Evolutionary conservation across 805 yeast genomes (phyloP).

Genomic region (Candida berthetii): DNA sequence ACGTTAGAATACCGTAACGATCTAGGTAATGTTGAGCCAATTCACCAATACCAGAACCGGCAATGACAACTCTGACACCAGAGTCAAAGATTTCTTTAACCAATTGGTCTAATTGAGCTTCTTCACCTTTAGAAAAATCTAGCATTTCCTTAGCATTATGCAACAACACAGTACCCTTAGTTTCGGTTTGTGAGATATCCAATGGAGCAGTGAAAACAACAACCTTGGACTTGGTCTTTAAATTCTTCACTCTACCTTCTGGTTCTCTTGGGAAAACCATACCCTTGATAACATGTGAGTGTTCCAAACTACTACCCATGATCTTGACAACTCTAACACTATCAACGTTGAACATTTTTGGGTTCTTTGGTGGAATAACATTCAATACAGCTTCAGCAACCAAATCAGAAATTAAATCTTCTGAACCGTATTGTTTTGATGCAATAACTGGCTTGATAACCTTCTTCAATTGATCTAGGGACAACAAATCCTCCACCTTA

Average conservation of each 20-base stretch:
- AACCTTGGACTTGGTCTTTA: conserved; percentile 64
- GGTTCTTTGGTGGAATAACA: conserved; percentile 65
- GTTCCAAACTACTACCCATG: conserved; percentile 80
- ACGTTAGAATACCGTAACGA: conserved; percentile 76
- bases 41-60: conserved; percentile 94
- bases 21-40: conserved; percentile 89
- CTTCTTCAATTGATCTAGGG: conserved; percentile 53
- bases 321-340: conserved; percentile 93
- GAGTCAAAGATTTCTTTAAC: conserved; percentile 77
- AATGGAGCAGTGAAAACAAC: conserved; percentile 92
- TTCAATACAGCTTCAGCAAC: conserved; percentile 81
- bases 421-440: conserved; percentile 90
- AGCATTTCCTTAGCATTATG: conserved; percentile 97
- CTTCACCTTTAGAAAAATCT: conserved; percentile 94
- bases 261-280: conserved; percentile 98
- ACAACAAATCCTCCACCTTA: conserved; percentile 49
- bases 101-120: conserved; percentile 81
- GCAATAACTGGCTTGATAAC: conserved; percentile 83
- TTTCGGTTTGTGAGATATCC: conserved; percentile 94
- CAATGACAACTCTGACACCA: conserved; percentile 83
- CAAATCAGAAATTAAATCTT: conserved; percentile 66
- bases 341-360: conserved; percentile 77
- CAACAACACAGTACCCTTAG: conserved; percentile 93
- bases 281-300: conserved; percentile 83
- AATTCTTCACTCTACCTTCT: conserved; percentile 79